Evolutionary conservation across 805 yeast genomes (phyloP), one percentile per base, ranked within the genome.

Genomic region (Kurtzmaniella fragi): DNA sequence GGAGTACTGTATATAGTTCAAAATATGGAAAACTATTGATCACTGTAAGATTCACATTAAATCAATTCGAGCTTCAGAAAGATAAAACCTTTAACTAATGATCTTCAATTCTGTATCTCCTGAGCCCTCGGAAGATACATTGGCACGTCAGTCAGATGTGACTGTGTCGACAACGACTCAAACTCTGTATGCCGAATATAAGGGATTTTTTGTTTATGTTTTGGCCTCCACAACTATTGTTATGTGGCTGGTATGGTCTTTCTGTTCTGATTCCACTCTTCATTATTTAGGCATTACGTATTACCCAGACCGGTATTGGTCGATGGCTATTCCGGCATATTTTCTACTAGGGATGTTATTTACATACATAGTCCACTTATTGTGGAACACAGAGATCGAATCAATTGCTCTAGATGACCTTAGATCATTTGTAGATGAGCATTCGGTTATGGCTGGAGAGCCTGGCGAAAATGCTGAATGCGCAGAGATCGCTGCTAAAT

Each of bases 251-350:
- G 43, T 75, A 4, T 91, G 98, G 97, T 77, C 95, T 1, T 52
- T 84, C 3, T 53, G 80, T 0, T 97, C 97, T 0, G 75, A 76
- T 29, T 44, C 52, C n/a, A 50, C 74, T 28, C 72, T 84, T 16
- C 70, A 78, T 41, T 49, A 50, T 7, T 47, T 78, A 25, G 80
- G 79, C 13, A 76, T 83, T 14, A 76, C 73, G 50, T 89, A 80
- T 58, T 84, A 81, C 49, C 98, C 98, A 0, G 84, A 91, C 26
- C 71, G 95, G 47, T 84, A 90, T 80, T 93, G 98, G 99, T 82
- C 95, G 2, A 55, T 85, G 28, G 84, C 87, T 1, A 58, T 85
- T 2, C 95, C 96, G 3, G 70, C 86, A 11, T 77, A 77, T 47
- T 70, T 82, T 4, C 61, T 91, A 25, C 78, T 86, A 71, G 57